Conservation (phyloP, 2,329 filamentous ascomycete genomes). For the Aspergillus novofumigatus region DNA sequence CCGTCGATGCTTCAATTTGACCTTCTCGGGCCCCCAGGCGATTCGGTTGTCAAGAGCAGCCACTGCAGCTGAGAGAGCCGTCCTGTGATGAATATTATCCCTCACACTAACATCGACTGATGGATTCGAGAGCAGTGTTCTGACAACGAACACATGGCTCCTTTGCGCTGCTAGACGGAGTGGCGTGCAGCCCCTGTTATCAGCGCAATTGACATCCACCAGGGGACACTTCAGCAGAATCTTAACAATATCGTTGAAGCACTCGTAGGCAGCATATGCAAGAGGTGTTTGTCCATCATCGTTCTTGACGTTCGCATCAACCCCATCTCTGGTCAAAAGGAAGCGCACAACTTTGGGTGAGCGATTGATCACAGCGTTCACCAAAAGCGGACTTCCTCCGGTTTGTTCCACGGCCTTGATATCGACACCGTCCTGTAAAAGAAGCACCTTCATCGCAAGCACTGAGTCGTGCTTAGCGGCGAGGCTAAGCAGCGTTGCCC, state of each 20-base stretch:
- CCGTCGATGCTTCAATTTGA: neutral
- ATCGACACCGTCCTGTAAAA: neutral
- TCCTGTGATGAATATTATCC: neutral
- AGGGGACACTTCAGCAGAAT: neutral
- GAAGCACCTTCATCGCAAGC: neutral
- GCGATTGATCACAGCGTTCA: neutral
- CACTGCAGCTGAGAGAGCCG: neutral
- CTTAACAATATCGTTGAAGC: neutral
- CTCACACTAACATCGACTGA: neutral
- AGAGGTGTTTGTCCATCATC: neutral
- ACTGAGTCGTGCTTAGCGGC: neutral
- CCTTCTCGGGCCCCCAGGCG: neutral
- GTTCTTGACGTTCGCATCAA: neutral
- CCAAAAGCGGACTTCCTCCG: neutral
- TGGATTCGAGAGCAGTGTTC: neutral
- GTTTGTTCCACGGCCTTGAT: neutral
- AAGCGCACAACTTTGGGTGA: neutral
- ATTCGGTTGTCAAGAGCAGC: accelerated
- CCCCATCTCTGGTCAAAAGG: neutral
- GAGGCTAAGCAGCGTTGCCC: neutral
- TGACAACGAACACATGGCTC: neutral
- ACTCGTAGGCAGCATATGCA: neutral
- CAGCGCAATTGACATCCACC: neutral
- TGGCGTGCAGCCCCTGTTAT: neutral
- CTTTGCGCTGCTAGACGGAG: neutral